Conservation (phyloP, 108 stramenopile species). For the Licmophora abbreviata region DNA sequence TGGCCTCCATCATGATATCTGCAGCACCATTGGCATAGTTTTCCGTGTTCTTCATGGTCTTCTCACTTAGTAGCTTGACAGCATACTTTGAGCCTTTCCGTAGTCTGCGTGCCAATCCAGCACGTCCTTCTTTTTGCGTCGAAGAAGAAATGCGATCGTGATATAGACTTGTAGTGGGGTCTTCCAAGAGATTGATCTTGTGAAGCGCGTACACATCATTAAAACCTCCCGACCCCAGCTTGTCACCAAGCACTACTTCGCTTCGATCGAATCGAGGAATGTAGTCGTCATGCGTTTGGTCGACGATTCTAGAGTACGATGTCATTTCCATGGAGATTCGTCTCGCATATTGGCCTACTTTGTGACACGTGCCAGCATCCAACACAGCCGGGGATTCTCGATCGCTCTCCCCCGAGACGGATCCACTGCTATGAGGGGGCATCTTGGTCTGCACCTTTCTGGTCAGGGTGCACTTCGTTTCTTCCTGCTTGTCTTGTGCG, state of each 20-base stretch:
- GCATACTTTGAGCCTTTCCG: constrained; percentile 40
- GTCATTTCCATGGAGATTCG: neutral
- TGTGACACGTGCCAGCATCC: too few relatives aligned
- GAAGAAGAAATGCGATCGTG: constrained; percentile 41
- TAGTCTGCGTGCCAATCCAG: constrained; percentile 32
- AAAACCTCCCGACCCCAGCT: constrained; percentile 79
- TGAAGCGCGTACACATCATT: constrained; percentile 63
- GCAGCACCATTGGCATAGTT: constrained; percentile 58
- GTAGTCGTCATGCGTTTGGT: constrained; percentile 35
- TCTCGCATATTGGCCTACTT: neutral
- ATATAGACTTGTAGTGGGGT: neutral
- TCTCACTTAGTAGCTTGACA: constrained; percentile 58
- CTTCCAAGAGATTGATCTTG: constrained; percentile 23
- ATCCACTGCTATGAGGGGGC: too few relatives aligned
- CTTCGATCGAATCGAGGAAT: constrained; percentile 48
- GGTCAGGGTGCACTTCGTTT: too few relatives aligned
- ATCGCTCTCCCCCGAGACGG: too few relatives aligned
- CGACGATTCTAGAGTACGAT: constrained; percentile 38
- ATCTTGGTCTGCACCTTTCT: too few relatives aligned
- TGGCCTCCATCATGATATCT: constrained; percentile 55
- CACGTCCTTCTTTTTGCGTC: constrained; percentile 33
- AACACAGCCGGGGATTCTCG: too few relatives aligned
- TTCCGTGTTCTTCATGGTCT: constrained; percentile 36
- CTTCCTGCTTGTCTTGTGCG: too few relatives aligned
- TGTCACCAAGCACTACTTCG: constrained; percentile 56